These are phyloP conservation scores for Elsinoe perseae DNA, from an alignment of 2,329 filamentous ascomycete genomes.

Conservation along the genomic window DNA sequence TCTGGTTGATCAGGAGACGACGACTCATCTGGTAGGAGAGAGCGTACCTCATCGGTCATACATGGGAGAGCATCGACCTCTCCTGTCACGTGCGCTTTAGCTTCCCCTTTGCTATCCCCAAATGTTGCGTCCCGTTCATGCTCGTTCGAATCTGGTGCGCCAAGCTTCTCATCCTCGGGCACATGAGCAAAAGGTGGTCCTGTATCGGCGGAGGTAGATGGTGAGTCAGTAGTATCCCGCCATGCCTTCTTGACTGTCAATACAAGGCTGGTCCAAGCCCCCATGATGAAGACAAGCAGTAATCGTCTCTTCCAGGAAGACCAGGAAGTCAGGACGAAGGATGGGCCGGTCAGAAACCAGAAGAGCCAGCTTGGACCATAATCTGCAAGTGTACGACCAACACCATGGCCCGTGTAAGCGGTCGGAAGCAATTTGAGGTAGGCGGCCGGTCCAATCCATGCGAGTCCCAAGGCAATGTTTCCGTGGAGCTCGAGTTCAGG, in stretches of 20 bases:
- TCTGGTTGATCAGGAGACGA: background rate
- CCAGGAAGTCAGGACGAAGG: background rate
- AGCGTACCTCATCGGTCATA: background rate
- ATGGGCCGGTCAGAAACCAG: background rate
- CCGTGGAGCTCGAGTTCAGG: background rate
- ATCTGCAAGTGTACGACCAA: background rate
- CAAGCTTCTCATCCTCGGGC: too few species aligned
- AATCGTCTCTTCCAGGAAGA: background rate
- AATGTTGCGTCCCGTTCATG: too few species aligned
- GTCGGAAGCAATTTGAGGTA: background rate
- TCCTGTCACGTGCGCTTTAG: too few species aligned
- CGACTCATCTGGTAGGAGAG: background rate
- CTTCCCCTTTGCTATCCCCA: background rate
- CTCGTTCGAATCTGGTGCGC: too few species aligned
- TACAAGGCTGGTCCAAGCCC: too few species aligned
- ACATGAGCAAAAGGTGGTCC: too few species aligned
- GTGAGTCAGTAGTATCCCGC: too few species aligned
- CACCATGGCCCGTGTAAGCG: background rate
- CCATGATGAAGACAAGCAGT: background rate
- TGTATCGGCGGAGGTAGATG: too few species aligned
- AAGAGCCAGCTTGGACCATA: background rate
- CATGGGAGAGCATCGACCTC: too few species aligned
- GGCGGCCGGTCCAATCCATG: background rate
- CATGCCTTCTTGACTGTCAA: too few species aligned
- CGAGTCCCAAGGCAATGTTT: background rate